These are phyloP conservation scores for Ciborinia camelliae DNA, from an alignment of 2,329 filamentous ascomycete species.

Conservation along the genomic window DNA sequence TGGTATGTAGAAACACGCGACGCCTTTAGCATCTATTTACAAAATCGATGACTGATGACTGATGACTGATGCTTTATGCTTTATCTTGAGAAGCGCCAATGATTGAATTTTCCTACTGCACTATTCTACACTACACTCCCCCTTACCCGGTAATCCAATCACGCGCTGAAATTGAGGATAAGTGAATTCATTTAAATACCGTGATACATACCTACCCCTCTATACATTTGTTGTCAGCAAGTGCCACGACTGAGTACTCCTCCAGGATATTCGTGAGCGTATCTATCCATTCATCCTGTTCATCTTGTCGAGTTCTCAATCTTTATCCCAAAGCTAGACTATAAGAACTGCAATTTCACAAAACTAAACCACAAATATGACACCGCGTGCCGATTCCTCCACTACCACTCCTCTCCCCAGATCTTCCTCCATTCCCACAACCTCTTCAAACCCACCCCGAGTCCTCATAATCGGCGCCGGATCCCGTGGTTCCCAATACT, in stretches of 20 bases:
- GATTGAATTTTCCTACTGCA: not conserved
- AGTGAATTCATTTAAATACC: not conserved
- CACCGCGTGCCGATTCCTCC: conserved; percentile 32
- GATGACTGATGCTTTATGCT: not conserved
- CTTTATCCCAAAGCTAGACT: not conserved
- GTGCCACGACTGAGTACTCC: not conserved
- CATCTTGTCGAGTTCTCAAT: too few species aligned
- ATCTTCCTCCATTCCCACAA: conserved; percentile 31
- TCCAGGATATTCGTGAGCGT: not conserved
- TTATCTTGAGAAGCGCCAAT: not conserved
- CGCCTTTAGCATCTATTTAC: too few species aligned
- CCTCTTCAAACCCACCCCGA: conserved; percentile 49
- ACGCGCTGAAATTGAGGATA: not conserved
- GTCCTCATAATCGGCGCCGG: conserved; percentile 82
- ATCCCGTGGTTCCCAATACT: conserved; percentile 73
- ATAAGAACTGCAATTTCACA: not conserved
- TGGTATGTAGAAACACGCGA: too few species aligned
- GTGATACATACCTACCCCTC: not conserved
- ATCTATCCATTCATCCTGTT: not conserved
- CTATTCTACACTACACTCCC: too few species aligned
- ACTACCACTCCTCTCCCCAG: conserved; percentile 16
- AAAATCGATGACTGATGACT: too few species aligned
- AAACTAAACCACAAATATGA: conserved; percentile 25
- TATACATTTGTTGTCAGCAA: not conserved
- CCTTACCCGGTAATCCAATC: too few species aligned